Percentiles rank a stretch among this genome's conserved stretches.
phyloP scores from a whole-genome alignment of 192 early-diverging fungal genomes.

The Podila epigama region DNA sequence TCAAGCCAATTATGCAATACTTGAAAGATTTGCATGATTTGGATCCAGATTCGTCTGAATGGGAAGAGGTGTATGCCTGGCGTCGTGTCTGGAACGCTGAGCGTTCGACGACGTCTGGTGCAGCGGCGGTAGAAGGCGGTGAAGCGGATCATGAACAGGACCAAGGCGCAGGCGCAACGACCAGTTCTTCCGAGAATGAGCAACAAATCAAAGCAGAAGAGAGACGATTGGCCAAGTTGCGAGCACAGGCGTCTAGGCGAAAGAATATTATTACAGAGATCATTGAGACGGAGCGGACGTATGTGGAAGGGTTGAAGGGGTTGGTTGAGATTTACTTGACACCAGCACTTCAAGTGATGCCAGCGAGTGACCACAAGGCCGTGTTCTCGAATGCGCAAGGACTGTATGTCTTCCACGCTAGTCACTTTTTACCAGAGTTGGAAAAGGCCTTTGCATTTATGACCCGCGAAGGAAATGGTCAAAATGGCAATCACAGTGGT shows the following conservation, averaged over 20 bases:
- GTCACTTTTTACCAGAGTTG: conserved; percentile 74
- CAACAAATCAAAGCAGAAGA: conserved; percentile 47
- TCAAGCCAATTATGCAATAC: conserved; percentile 54
- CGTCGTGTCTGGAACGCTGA: conserved; percentile 49
- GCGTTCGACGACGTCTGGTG: conserved; percentile 1
- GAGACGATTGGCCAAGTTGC: conserved; percentile 38
- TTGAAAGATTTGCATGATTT: conserved; percentile 68
- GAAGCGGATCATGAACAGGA: conserved; percentile 7
- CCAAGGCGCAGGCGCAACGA: not conserved
- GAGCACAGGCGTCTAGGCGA: conserved; percentile 51
- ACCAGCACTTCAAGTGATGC: conserved; percentile 54
- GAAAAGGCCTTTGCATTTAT: conserved; percentile 44
- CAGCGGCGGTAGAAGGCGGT: not conserved
- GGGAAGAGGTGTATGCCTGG: conserved; percentile 50
- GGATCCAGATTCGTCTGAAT: conserved; percentile 51
- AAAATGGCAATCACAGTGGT: conserved; percentile 1
- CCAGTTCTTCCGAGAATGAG: no score
- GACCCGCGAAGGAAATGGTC: not conserved
- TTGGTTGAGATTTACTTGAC: conserved; percentile 62
- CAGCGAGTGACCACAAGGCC: conserved; percentile 62
- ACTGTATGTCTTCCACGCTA: conserved; percentile 78
- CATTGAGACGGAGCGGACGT: conserved; percentile 84
- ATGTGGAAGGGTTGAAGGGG: conserved; percentile 81
- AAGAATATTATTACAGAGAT: conserved; percentile 79
- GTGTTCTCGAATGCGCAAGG: conserved; percentile 81